Evolutionary conservation across 2,329 filamentous ascomycete species (phyloP).

Genomic region (Ophiocordyceps camponoti-floridani): DNA sequence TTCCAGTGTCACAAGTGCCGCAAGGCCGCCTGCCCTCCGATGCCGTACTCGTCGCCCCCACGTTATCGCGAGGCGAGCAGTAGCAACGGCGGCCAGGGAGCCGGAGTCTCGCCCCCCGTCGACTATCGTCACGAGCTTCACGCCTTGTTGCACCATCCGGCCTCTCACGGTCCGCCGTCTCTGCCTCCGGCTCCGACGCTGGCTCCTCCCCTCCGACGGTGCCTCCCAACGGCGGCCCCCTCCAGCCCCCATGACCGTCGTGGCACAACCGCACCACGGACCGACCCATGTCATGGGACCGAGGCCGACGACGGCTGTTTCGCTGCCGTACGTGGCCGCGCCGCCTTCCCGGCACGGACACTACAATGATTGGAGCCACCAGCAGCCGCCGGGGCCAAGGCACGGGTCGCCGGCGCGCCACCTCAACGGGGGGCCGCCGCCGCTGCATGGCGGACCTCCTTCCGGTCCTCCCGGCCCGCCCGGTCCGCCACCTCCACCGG

Average conservation of each 20-base stretch:
- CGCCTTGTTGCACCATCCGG: constrained; percentile 4
- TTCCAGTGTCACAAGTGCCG: constrained; percentile 65
- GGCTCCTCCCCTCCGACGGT: constrained; percentile 1
- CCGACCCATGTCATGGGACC: constrained; percentile 10
- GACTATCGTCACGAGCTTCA: constrained; percentile 9
- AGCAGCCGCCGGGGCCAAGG: constrained; percentile 31
- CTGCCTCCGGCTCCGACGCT: constrained; percentile 5
- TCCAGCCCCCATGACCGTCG: not conserved
- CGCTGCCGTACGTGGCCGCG: constrained; percentile 11
- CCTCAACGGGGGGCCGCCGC: constrained; percentile 27
- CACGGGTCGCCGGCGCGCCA: constrained; percentile 29
- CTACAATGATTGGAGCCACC: constrained; percentile 29
- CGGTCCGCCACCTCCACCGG: constrained; percentile 31
- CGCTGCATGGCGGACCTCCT: constrained; percentile 13
- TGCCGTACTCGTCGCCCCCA: constrained; percentile 8
- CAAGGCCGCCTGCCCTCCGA: constrained; percentile 31
- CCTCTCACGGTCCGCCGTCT: constrained; percentile 1
- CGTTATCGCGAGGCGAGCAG: constrained; percentile 5
- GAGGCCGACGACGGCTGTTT: constrained; percentile 8
- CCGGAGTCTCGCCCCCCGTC: constrained; percentile 8
- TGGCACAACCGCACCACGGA: constrained; percentile 4
- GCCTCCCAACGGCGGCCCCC: constrained; percentile 1
- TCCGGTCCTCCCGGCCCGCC: constrained; percentile 14
- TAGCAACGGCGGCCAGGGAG: no score
- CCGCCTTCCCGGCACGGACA: constrained; percentile 8